Conservation (phyloP, 2,329 filamentous ascomycete genomes). For the Coccinonectria pachysandricola region DNA sequence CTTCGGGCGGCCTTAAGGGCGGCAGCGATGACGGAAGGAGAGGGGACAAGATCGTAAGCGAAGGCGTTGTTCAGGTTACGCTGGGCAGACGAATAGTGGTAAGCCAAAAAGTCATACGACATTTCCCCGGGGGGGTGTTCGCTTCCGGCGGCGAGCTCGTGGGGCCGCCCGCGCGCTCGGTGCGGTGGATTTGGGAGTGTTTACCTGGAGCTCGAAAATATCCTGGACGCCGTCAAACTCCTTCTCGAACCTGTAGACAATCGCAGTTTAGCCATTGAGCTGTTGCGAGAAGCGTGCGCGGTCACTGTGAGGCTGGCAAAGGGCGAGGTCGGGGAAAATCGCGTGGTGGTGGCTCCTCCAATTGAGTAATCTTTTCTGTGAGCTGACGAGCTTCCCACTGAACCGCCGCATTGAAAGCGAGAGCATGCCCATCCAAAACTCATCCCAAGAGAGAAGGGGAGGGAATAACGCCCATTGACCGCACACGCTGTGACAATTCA, state of each 20-base stretch:
- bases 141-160: conserved; percentile 13
- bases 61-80: conserved; percentile 99
- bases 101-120: conserved; percentile 23
- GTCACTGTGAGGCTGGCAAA: conserved; percentile 17
- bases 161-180: too few relatives aligned
- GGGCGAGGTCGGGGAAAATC: conserved; percentile 19
- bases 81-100: conserved; percentile 25
- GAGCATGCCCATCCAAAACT: conserved; percentile 3
- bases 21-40: conserved; percentile 78
- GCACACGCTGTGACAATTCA: too few relatives aligned
- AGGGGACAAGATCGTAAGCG: conserved; percentile 98
- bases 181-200: conserved; percentile 23
- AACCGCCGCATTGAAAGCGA: conserved; percentile 3
- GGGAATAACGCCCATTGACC: too few relatives aligned
- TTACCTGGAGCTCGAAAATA: conserved; percentile 98
- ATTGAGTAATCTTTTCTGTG: conserved; percentile 18
- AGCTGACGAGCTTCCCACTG: neutral
- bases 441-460: conserved; percentile 9
- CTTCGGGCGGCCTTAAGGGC: conserved; percentile 88
- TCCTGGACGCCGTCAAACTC: conserved; percentile 97
- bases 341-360: conserved; percentile 15
- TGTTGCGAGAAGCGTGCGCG: conserved; percentile 7
- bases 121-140: conserved; percentile 14
- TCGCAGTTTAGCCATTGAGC: conserved; percentile 20
- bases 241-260: conserved; percentile 78